These are phyloP conservation scores for Leishmania aethiopica DNA, from an alignment of 208 protist genomes.

Conservation along the genomic window DNA sequence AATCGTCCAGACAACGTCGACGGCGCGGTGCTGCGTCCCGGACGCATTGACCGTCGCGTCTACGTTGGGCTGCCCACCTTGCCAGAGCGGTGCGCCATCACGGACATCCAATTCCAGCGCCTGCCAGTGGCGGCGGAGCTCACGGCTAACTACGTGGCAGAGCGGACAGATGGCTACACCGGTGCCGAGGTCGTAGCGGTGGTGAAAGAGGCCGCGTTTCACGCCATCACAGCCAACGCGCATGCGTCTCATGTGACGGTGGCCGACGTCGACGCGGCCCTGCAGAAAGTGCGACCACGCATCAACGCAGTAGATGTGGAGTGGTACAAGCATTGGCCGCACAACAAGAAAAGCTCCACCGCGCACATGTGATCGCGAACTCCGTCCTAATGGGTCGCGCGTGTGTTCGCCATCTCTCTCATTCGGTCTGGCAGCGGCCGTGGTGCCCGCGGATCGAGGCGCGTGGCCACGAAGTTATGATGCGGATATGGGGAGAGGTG, in stretches of 20 bases:
- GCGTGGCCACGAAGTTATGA: background rate
- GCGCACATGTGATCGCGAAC: background rate
- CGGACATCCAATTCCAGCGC: slow-evolving; percentile 73
- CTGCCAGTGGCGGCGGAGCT: slow-evolving; percentile 67
- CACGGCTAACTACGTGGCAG: slow-evolving; percentile 52
- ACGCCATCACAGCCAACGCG: slow-evolving; percentile 73
- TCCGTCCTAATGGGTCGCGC: background rate
- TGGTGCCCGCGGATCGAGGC: background rate
- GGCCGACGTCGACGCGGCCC: slow-evolving; percentile 60
- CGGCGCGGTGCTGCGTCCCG: slow-evolving; percentile 90
- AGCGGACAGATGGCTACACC: slow-evolving; percentile 82
- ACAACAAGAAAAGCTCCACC: background rate
- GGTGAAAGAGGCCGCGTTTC: slow-evolving; percentile 91
- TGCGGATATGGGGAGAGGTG: background rate
- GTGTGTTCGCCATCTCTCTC: background rate
- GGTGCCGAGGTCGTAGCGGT: slow-evolving; percentile 94
- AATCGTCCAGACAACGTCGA: slow-evolving; percentile 93
- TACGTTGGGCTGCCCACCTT: slow-evolving; percentile 92
- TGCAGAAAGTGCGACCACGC: slow-evolving; percentile 60
- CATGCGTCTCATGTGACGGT: slow-evolving; percentile 40
- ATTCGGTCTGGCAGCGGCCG: background rate
- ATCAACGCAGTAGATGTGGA: slow-evolving; percentile 50
- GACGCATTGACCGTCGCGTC: slow-evolving; percentile 92
- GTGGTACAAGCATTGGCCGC: slow-evolving; percentile 66
- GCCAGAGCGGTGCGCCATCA: slow-evolving; percentile 82